Percentiles rank a stretch among this genome's conserved stretches.
Evolutionary conservation across 495 filamentous ascomycete species (phyloP).

Genomic region (Corynascus novoguineensis): DNA sequence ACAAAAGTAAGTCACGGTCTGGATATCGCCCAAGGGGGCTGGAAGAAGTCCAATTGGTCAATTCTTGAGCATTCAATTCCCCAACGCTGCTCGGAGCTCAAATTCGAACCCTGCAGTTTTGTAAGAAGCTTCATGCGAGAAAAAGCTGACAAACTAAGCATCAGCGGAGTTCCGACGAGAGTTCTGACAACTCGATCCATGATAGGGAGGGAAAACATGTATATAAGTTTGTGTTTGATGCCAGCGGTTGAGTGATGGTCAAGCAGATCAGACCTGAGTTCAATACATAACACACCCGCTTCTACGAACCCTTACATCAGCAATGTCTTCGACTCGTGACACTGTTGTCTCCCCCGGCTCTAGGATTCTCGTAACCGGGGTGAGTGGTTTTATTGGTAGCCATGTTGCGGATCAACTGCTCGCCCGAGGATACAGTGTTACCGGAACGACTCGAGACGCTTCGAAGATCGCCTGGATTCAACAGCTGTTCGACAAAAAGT

Average conservation of each 20-base stretch:
- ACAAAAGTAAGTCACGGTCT: neutral
- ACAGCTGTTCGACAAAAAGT: constrained; percentile 35
- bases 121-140: too few species aligned
- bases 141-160: too few species aligned
- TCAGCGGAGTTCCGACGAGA: too few species aligned
- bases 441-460: constrained; percentile 43
- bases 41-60: neutral
- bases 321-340: neutral
- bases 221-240: neutral
- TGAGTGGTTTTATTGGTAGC: constrained; percentile 48
- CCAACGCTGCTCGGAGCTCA: neutral
- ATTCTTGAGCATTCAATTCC: neutral
- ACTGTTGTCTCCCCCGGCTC: neutral
- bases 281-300: neutral
- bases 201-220: neutral
- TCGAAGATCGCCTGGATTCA: constrained; percentile 42
- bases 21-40: too few species aligned
- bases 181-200: too few species aligned
- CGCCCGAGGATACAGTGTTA: constrained; percentile 42
- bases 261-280: neutral
- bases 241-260: neutral
- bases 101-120: too few species aligned
- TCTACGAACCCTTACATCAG: neutral
- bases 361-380: constrained; percentile 46
- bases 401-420: constrained; percentile 47